A percentile compares a stretch with the other conserved stretches of the same genome.
Evolutionary conservation across 2,329 filamentous ascomycete genomes (phyloP).

Genomic region (Fusarium sp.): DNA sequence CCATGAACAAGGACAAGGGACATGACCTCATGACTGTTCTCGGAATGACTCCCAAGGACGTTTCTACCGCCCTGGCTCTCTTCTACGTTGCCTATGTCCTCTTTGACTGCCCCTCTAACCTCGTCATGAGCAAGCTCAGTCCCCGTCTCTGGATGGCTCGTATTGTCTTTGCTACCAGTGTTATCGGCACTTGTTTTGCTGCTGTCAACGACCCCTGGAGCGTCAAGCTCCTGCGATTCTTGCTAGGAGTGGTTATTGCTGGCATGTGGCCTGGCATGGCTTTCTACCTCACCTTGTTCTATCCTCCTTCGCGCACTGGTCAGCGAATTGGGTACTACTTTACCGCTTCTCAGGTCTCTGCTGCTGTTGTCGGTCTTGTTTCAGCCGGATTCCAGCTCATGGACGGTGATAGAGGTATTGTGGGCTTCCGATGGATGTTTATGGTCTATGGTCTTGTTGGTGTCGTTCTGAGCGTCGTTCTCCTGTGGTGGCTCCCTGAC

Average conservation of each 20-base stretch:
- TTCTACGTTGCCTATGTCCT: constrained; percentile 95
- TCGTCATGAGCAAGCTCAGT: constrained; percentile 86
- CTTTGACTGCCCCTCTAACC: constrained; percentile 88
- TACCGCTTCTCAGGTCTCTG: constrained; percentile 88
- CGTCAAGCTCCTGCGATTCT: constrained; percentile 85
- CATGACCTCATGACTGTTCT: constrained; percentile 83
- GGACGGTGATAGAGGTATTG: constrained; percentile 80
- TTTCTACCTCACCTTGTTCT: constrained; percentile 92
- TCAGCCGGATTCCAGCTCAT: constrained; percentile 93
- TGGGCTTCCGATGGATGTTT: constrained; percentile 94
- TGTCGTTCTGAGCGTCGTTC: constrained; percentile 73
- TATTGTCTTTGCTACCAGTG: constrained; percentile 86
- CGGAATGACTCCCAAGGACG: constrained; percentile 76
- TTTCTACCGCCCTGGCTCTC: constrained; percentile 84
- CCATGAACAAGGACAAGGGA: constrained; percentile 79
- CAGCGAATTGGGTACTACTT: constrained; percentile 92
- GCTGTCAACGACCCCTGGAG: constrained; percentile 87
- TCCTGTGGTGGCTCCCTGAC: constrained; percentile 93
- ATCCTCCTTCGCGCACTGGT: constrained; percentile 85
- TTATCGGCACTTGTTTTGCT: constrained; percentile 86
- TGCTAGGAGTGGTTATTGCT: constrained; percentile 87
- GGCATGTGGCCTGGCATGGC: constrained; percentile 97
- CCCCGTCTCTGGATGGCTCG: constrained; percentile 92
- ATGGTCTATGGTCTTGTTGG: constrained; percentile 84
- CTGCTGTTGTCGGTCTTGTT: constrained; percentile 87